These are phyloP conservation scores for Capsella rubella DNA, from an alignment of 441 rosid species.

Conservation along the genomic window DNA sequence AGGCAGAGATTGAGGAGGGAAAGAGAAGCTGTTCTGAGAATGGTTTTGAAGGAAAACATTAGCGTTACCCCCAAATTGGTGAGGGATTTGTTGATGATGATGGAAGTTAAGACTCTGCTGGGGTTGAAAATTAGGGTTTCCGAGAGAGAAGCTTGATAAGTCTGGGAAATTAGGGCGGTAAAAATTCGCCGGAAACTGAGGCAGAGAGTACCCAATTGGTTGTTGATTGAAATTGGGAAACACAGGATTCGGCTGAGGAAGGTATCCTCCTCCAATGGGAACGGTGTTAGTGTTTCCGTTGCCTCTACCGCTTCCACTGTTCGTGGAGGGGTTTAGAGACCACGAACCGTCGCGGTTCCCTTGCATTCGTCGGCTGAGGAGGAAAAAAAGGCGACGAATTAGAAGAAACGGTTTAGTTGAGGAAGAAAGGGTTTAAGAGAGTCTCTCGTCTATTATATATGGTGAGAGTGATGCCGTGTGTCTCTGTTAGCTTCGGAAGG, in stretches of 20 bases:
- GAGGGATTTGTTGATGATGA: conserved; percentile 40
- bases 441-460: not conserved
- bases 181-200: conserved; percentile 49
- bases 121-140: conserved; percentile 39
- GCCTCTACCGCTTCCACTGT: conserved; percentile 48
- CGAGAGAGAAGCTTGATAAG: conserved; percentile 39
- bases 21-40: conserved; percentile 36
- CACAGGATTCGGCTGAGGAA: conserved; percentile 30
- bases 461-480: not conserved
- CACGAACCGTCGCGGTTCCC: conserved; percentile 50
- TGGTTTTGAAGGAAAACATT: conserved; percentile 39
- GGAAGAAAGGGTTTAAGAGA: conserved; percentile 30
- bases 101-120: conserved; percentile 46
- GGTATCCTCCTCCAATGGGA: conserved; percentile 40
- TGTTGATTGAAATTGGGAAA: conserved; percentile 49
- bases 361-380: conserved; percentile 49
- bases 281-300: conserved; percentile 43
- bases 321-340: conserved; percentile 43
- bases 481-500: not conserved
- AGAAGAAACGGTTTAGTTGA: not conserved
- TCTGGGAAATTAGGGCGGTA: conserved; percentile 41
- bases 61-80: conserved; percentile 33
- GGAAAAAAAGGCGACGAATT: not conserved
- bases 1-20: conserved; percentile 24
- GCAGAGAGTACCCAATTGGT: conserved; percentile 47